Conservation (phyloP, 2,329 filamentous ascomycete genomes). For the Dothiorella sarmentorum region DNA sequence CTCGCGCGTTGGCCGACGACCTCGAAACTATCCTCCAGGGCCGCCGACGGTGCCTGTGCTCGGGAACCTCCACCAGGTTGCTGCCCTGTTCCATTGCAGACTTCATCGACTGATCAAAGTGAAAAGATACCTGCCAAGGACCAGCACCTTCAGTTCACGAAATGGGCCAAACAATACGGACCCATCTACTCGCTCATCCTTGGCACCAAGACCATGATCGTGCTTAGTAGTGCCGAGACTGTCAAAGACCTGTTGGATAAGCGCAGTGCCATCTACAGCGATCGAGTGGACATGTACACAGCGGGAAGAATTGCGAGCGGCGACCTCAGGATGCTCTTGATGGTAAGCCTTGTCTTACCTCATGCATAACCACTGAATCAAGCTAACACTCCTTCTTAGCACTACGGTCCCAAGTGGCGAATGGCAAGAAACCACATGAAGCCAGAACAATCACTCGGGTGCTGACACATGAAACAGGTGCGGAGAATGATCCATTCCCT, state of each 20-base stretch:
- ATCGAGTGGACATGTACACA: conserved; percentile 44
- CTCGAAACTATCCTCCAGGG: conserved; percentile 45
- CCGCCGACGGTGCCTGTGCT: conserved; percentile 51
- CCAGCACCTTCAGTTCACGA: conserved; percentile 47
- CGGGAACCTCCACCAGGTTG: conserved; percentile 49
- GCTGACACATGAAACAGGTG: conserved; percentile 5
- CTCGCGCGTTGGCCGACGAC: conserved; percentile 24
- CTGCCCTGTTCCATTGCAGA: too few relatives aligned
- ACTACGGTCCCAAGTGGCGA: conserved; percentile 24
- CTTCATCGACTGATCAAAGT: not conserved
- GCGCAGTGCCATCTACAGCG: conserved; percentile 49
- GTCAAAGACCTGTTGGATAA: conserved; percentile 54
- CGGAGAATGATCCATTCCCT: conserved; percentile 22
- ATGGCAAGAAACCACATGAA: not conserved
- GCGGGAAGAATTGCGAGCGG: conserved; percentile 27
- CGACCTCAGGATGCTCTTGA: conserved; percentile 21
- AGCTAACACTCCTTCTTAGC: conserved; percentile 16
- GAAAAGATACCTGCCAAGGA: conserved; percentile 41
- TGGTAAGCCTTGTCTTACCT: conserved; percentile 20
- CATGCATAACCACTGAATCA: not conserved
- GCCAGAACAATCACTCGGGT: not conserved
- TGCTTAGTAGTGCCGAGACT: conserved; percentile 44
- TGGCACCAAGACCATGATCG: conserved; percentile 47
- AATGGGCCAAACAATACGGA: conserved; percentile 53
- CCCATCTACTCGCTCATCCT: conserved; percentile 52